Percentiles rank a stretch among this genome's conserved stretches.
Conservation (phyloP, 805 yeast species). For the Candida coleopterorum region DNA sequence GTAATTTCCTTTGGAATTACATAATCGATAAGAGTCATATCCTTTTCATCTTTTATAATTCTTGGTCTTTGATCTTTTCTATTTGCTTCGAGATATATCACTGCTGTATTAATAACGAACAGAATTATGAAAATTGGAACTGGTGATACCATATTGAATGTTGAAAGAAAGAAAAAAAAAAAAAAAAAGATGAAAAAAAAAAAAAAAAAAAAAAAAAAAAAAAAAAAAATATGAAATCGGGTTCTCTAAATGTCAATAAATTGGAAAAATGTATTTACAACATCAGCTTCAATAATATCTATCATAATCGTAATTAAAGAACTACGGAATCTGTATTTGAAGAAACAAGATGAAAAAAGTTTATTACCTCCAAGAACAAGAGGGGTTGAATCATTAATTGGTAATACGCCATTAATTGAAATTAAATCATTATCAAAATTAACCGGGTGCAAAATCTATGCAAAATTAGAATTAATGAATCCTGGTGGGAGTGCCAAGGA, state of each 20-base stretch:
- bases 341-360: conserved; percentile 8
- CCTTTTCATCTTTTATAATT: background rate
- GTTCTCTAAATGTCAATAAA: background rate
- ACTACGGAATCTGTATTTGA: background rate
- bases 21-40: background rate
- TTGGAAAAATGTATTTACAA: conserved; percentile 10
- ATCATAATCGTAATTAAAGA: conserved; percentile 8
- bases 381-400: conserved; percentile 79
- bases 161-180: no score
- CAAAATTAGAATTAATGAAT: conserved; percentile 78
- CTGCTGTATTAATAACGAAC: background rate
- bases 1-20: background rate
- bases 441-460: conserved; percentile 81
- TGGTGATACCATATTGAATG: background rate
- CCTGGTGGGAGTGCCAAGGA: conserved; percentile 98
- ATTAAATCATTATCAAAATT: conserved; percentile 62
- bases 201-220: no score
- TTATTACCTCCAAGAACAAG: conserved; percentile 26
- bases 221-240: no score
- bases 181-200: no score
- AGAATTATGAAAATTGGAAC: background rate
- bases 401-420: conserved; percentile 82
- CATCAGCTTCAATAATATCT: conserved; percentile 11
- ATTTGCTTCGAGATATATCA: conserved; percentile 3
- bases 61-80: background rate